These are phyloP conservation scores for Microbotryum saponariae DNA, from an alignment of 1,284 basidiomycete genomes.

Conservation along the genomic window DNA sequence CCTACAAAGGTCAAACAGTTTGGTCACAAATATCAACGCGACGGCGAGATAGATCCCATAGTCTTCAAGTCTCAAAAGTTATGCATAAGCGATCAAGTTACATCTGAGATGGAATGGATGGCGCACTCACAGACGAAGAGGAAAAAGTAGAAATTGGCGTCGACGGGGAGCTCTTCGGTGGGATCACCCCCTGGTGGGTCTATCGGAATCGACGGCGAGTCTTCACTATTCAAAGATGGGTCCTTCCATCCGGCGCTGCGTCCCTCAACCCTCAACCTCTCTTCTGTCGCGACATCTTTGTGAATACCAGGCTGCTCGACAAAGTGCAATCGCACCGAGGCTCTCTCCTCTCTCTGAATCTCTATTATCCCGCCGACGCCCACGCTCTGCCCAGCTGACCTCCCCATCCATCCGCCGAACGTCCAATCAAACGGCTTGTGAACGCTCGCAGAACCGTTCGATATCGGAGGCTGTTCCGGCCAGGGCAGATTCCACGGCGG, in stretches of 20 bases:
- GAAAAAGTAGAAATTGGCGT: slow-evolving; percentile 49
- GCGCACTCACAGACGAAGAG: slow-evolving; percentile 41
- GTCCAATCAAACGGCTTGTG: too few relatives aligned
- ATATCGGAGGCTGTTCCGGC: slow-evolving; percentile 15
- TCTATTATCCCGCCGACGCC: too few relatives aligned
- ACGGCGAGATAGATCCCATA: slow-evolving; percentile 45
- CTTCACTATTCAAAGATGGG: too few relatives aligned
- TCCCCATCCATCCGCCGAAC: too few relatives aligned
- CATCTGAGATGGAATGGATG: neutral
- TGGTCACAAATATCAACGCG: slow-evolving; percentile 51
- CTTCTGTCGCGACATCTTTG: too few relatives aligned
- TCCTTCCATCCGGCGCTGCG: too few relatives aligned
- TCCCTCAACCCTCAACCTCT: too few relatives aligned
- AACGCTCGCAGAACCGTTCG: too few relatives aligned
- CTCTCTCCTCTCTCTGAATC: too few relatives aligned
- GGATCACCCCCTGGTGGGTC: neutral
- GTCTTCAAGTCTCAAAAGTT: slow-evolving; percentile 26
- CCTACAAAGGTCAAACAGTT: slow-evolving; percentile 48
- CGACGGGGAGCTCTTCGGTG: slow-evolving; percentile 39
- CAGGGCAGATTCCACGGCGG: slow-evolving; percentile 36
- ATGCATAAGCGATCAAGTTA: neutral
- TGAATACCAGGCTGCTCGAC: too few relatives aligned
- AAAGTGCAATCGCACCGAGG: too few relatives aligned
- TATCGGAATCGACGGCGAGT: neutral
- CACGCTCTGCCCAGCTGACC: too few relatives aligned